Evolutionary conservation across 441 rosid genomes (phyloP).

Genomic region (Bocquillonia castaneifolia): DNA sequence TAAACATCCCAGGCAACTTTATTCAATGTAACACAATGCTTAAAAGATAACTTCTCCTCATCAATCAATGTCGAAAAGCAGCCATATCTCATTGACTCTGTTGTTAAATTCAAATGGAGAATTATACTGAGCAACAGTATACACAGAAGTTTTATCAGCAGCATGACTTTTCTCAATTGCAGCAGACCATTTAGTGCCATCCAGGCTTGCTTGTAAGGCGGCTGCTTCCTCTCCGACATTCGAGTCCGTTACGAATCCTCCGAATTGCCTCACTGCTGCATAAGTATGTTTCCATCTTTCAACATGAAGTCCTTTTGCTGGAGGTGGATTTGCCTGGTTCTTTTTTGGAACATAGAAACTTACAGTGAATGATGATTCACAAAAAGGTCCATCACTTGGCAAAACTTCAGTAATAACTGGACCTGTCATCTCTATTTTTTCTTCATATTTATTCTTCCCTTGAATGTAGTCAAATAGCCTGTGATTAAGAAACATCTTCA

Average conservation of each 20-base stretch:
- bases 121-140: conserved; percentile 79
- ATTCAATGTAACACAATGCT: no score
- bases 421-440: conserved; percentile 80
- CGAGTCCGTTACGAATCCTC: conserved; percentile 61
- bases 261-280: conserved; percentile 63
- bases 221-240: conserved; percentile 68
- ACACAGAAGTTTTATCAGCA: conserved; percentile 30
- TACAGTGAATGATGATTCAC: conserved; percentile 67
- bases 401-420: conserved; percentile 62
- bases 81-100: conserved; percentile 81
- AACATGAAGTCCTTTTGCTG: conserved; percentile 65
- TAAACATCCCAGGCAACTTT: no score
- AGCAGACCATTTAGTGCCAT: conserved; percentile 54
- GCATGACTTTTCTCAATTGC: conserved; percentile 50
- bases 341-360: conserved; percentile 72
- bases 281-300: conserved; percentile 50
- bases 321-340: conserved; percentile 77
- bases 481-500: not conserved
- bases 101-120: conserved; percentile 67
- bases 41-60: no score
- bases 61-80: conserved; percentile 44
- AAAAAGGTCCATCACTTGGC: conserved; percentile 81
- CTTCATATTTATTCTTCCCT: conserved; percentile 56
- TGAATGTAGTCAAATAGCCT: conserved; percentile 82
- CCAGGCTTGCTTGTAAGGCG: conserved; percentile 53